These are phyloP conservation scores for Endothia cerciana DNA, from an alignment of 2,329 filamentous ascomycete genomes.

Conservation along the genomic window DNA sequence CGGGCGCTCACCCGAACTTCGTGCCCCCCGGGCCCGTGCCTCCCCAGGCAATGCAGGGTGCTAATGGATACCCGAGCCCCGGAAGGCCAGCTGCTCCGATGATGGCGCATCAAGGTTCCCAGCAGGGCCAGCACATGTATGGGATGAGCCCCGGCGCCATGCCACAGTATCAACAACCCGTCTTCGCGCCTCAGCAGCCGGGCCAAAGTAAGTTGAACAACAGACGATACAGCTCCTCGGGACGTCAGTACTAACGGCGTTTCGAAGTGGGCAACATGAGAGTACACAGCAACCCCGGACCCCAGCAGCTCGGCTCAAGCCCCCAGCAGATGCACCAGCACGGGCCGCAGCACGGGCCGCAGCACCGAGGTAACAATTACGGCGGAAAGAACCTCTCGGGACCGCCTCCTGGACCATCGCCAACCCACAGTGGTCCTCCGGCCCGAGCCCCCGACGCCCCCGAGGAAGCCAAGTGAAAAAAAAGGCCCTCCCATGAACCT, in stretches of 20 bases:
- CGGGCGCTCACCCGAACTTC: conserved; percentile 65
- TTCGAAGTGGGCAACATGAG: conserved; percentile 62
- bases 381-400: conserved; percentile 52
- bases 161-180: conserved; percentile 72
- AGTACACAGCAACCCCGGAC: conserved; percentile 61
- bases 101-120: conserved; percentile 94
- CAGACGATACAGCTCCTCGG: conserved; percentile 32
- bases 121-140: conserved; percentile 81
- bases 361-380: conserved; percentile 60
- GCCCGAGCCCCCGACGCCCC: conserved; percentile 44
- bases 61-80: conserved; percentile 86
- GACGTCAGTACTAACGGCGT: conserved; percentile 44
- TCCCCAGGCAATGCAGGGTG: conserved; percentile 64
- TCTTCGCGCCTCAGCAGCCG: conserved; percentile 71
- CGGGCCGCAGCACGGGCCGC: conserved; percentile 61
- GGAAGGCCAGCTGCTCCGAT: conserved; percentile 77
- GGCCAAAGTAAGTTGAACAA: conserved; percentile 69
- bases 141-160: conserved; percentile 72
- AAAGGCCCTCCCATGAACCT: background rate
- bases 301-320: conserved; percentile 67
- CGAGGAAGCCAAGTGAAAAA: conserved; percentile 48
- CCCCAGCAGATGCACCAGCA: conserved; percentile 69
- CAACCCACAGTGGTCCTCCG: conserved; percentile 40
- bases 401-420: conserved; percentile 45
- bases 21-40: conserved; percentile 61